Conservation (phyloP, 805 yeast genomes). For the Spathaspora gorwiae region DNA sequence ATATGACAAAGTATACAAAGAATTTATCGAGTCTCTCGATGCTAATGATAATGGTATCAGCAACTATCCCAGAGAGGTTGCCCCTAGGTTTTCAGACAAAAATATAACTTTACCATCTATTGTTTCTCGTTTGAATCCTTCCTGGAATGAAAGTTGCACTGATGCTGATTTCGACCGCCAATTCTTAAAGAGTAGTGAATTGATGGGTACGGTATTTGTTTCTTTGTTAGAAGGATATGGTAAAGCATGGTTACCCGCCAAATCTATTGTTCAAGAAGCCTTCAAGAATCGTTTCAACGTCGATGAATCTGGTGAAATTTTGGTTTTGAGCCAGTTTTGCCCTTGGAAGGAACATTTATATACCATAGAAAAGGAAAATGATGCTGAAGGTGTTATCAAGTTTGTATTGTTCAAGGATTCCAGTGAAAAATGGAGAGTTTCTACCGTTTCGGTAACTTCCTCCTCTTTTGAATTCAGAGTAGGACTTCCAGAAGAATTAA, state of each 20-base stretch:
- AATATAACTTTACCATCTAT: constrained; percentile 74
- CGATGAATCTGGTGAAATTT: constrained; percentile 67
- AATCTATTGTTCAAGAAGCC: constrained; percentile 68
- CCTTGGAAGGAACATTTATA: constrained; percentile 96
- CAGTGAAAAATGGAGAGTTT: constrained; percentile 74
- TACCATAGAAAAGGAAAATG: constrained; percentile 58
- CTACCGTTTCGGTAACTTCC: constrained; percentile 82
- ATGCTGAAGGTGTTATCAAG: constrained; percentile 51
- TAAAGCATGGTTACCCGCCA: constrained; percentile 88
- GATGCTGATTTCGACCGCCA: constrained; percentile 63
- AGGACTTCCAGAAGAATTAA: constrained; percentile 85
- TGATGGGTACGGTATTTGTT: constrained; percentile 81
- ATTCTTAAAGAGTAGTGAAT: constrained; percentile 65
- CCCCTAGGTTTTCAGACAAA: constrained; percentile 65
- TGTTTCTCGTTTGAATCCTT: constrained; percentile 77
- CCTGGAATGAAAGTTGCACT: constrained; percentile 68
- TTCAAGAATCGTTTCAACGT: constrained; percentile 55
- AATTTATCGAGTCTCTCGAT: constrained; percentile 86
- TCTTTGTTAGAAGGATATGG: constrained; percentile 68
- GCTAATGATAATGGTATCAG: constrained; percentile 94
- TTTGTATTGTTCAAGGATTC: constrained; percentile 81
- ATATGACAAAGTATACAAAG: constrained; percentile 74
- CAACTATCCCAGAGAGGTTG: constrained; percentile 52
- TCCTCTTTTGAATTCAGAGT: constrained; percentile 80
- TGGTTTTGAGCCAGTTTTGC: constrained; percentile 70